Evolutionary conservation across 2,329 filamentous ascomycete genomes (phyloP).

Genomic region (Phialocephala sp.): DNA sequence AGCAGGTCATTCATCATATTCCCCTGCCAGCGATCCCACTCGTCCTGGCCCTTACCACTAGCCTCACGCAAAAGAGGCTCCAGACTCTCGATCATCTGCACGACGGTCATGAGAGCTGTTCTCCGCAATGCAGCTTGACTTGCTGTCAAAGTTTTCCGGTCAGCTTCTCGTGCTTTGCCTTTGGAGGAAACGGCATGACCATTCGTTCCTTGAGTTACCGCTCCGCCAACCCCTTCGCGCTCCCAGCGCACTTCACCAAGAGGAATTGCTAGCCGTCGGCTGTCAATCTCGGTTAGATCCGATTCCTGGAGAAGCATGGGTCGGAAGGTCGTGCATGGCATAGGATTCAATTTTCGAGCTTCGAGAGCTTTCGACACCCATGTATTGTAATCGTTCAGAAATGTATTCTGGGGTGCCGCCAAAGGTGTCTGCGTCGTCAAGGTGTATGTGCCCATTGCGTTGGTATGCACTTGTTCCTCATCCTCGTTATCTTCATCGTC

Average conservation of each 20-base stretch:
- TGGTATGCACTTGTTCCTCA: constrained; percentile 67
- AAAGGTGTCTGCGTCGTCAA: constrained; percentile 85
- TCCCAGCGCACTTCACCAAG: constrained; percentile 88
- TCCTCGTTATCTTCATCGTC: constrained; percentile 52
- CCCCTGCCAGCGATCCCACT: constrained; percentile 90
- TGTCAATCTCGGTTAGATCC: constrained; percentile 73
- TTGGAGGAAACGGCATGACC: constrained; percentile 45
- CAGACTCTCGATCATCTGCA: constrained; percentile 83
- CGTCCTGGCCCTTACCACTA: constrained; percentile 85
- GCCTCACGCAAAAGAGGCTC: constrained; percentile 82
- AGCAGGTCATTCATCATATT: constrained; percentile 87
- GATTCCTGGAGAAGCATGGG: constrained; percentile 83
- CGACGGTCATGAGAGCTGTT: constrained; percentile 80
- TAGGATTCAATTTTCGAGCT: constrained; percentile 68
- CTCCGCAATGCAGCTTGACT: constrained; percentile 76
- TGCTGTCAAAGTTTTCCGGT: constrained; percentile 45
- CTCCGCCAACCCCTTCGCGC: constrained; percentile 71
- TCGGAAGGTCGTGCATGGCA: constrained; percentile 79
- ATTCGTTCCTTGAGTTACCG: constrained; percentile 65
- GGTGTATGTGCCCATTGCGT: constrained; percentile 78
- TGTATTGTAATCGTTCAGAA: constrained; percentile 79
- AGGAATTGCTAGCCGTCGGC: constrained; percentile 83
- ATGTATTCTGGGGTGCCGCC: constrained; percentile 79
- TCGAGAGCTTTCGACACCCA: constrained; percentile 83
- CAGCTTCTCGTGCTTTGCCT: constrained; percentile 39